Conservation (phyloP, 257 asterid genomes). For the Scutellaria minor region DNA sequence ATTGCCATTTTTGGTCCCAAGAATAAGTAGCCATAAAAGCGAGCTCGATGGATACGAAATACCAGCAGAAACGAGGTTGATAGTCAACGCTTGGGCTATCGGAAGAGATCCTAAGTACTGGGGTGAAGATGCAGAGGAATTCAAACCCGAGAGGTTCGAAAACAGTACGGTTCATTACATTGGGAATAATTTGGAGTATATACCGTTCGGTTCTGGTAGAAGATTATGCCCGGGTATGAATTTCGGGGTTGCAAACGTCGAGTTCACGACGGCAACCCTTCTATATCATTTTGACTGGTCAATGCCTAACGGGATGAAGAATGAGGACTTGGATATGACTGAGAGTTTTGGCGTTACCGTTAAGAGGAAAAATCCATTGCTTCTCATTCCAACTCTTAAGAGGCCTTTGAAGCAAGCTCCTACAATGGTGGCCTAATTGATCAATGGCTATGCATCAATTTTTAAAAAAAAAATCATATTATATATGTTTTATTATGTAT, state of each 20-base stretch:
- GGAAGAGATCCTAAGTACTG: slow-evolving; percentile 39
- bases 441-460: not conserved
- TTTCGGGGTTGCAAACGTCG: slow-evolving; percentile 31
- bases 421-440: not conserved
- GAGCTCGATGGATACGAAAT: slow-evolving; percentile 25
- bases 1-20: slow-evolving; percentile 33
- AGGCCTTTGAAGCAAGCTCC: slow-evolving; percentile 7
- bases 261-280: slow-evolving; percentile 31
- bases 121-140: slow-evolving; percentile 29
- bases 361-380: slow-evolving; percentile 29
- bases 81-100: slow-evolving; percentile 37
- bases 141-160: slow-evolving; percentile 38
- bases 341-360: slow-evolving; percentile 35
- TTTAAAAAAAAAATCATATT: too few species aligned
- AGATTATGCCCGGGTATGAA: slow-evolving; percentile 42
- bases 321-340: slow-evolving; percentile 37
- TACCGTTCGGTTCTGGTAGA: slow-evolving; percentile 44
- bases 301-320: slow-evolving; percentile 23
- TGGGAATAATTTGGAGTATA: slow-evolving; percentile 32
- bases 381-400: slow-evolving; percentile 25
- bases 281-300: slow-evolving; percentile 42
- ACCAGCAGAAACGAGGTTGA: slow-evolving; percentile 27
- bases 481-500: too few species aligned
- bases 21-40: slow-evolving; percentile 18
- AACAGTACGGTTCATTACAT: slow-evolving; percentile 3